Base-by-base conservation (phyloP, 805 yeast genomes). In the Wickerhamiella occidentalis region DNA sequence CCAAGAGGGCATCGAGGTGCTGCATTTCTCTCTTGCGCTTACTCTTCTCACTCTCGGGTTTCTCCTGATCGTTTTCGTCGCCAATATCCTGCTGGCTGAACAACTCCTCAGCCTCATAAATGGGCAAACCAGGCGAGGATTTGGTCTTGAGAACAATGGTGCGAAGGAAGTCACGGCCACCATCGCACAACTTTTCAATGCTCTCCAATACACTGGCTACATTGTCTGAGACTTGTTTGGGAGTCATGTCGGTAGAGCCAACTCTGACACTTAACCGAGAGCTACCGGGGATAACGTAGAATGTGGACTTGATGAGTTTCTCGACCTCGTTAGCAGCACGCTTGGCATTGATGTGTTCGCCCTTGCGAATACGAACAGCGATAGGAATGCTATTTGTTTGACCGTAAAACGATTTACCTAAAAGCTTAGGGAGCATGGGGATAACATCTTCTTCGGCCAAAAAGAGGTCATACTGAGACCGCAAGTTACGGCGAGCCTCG, bases 401-500 rank as follows among this genome's bases (percentile, higher is more conserved):
- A 35, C 74, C 66, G 62, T 78, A 83, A 61, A 87, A 92, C 2
- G 77, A 71, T 67, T 85, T 84, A 50, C 96, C 96, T 55, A 92
- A 69, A 33, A 84, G 67, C 58, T 80, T 78, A 44, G 98, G 98
- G 66, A 92, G 73, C 52, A 84, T 71, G 25, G 87, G 78, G 48
- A 86, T 71, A 42, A 90, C 70, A 33, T 81, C 79, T 54, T 87
- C 95, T 67, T 92, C 98, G 48, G 85, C 80, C 40, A 92, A 62
- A 64, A 92, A 85, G 53, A 86, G 56, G 58, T 87, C 94, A 62
- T 76, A 84, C 51, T 77, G 79, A 13, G 72, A 64, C 40, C 74
- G 66, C 52, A 92, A 76, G 54, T 79, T 80, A 64, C 96, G 79
- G 64, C 87, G 80, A 52, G 87, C 80, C 66, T 92, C 96, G 59